A percentile compares a stretch with the other conserved stretches of the same genome.
phyloP scores from a whole-genome alignment of 371 early-diverging fungal genomes.

The Lichtheimia corymbifera region DNA sequence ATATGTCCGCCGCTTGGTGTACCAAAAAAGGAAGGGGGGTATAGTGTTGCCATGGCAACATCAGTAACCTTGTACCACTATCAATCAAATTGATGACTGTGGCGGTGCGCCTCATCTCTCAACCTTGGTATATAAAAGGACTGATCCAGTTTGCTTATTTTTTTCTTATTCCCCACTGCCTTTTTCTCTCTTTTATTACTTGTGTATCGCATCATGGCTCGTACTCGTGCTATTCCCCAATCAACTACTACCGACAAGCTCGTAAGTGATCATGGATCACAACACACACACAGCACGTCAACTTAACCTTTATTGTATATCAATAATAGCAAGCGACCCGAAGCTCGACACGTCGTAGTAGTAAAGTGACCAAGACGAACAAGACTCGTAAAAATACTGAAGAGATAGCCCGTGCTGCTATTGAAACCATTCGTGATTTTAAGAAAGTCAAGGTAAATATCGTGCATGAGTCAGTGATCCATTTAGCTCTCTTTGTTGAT shows the following conservation, averaged over 20 bases:
- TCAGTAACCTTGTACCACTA: not conserved
- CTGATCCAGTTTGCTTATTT: not conserved
- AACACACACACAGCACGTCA: too few relatives aligned
- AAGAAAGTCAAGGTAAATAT: slow-evolving; percentile 7
- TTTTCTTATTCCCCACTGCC: not conserved
- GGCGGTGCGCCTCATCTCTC: slow-evolving; percentile 6
- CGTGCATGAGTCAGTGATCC: not conserved
- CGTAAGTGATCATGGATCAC: not conserved
- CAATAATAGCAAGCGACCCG: too few relatives aligned
- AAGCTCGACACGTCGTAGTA: too few relatives aligned
- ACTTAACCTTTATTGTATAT: too few relatives aligned
- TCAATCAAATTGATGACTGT: not conserved
- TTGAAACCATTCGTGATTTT: slow-evolving; percentile 17
- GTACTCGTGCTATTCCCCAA: not conserved
- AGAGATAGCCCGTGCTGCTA: not conserved
- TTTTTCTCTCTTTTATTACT: not conserved
- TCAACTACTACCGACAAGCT: not conserved
- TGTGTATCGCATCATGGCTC: not conserved
- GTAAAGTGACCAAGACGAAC: too few relatives aligned
- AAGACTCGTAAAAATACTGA: too few relatives aligned
- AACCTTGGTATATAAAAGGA: not conserved
- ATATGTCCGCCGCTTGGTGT: too few relatives aligned
- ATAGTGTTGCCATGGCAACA: slow-evolving; percentile 7
- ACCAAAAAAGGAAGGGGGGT: too few relatives aligned
- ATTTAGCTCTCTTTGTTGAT: not conserved